Percentiles rank a stretch among this genome's conserved stretches.
Conservation (phyloP, 768 basidiomycete genomes). For the Russula emetica region DNA sequence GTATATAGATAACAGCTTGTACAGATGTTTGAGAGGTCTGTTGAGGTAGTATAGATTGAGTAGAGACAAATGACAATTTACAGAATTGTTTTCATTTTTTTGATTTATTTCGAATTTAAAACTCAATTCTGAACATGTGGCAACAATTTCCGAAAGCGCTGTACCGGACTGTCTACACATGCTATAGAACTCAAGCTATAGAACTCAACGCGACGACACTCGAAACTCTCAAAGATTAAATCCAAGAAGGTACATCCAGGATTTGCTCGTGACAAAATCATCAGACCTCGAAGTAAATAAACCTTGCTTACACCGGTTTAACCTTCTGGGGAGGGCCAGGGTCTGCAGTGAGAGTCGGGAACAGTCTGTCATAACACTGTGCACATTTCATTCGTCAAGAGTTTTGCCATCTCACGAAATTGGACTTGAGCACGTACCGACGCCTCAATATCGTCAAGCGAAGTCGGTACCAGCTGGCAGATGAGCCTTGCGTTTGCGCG, state of each 20-base stretch:
- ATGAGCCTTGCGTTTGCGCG: not conserved
- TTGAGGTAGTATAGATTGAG: too few relatives aligned
- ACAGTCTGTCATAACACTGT: not conserved
- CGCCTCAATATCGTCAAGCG: not conserved
- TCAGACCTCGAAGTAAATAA: not conserved
- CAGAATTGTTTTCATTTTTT: too few relatives aligned
- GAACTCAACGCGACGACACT: not conserved
- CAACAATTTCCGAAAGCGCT: too few relatives aligned
- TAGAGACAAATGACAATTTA: too few relatives aligned
- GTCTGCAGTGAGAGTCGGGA: slow-evolving; percentile 10
- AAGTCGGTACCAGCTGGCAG: slow-evolving; percentile 19
- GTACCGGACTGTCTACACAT: not conserved
- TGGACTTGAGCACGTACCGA: not conserved
- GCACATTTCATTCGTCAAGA: slow-evolving; percentile 1
- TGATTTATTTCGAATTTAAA: too few relatives aligned
- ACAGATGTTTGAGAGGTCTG: too few relatives aligned
- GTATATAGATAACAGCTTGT: too few relatives aligned
- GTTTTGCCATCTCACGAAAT: not conserved
- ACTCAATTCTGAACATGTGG: too few relatives aligned
- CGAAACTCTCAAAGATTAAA: not conserved
- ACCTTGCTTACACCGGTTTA: slow-evolving; percentile 14
- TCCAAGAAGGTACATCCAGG: not conserved
- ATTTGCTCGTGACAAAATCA: not conserved
- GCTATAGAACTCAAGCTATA: too few relatives aligned
- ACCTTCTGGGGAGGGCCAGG: slow-evolving; percentile 10